Evolutionary conservation across 176 grass and related monocot species (phyloP), one percentile per base, ranked within the genome.

Genomic region (Typha latifolia): DNA sequence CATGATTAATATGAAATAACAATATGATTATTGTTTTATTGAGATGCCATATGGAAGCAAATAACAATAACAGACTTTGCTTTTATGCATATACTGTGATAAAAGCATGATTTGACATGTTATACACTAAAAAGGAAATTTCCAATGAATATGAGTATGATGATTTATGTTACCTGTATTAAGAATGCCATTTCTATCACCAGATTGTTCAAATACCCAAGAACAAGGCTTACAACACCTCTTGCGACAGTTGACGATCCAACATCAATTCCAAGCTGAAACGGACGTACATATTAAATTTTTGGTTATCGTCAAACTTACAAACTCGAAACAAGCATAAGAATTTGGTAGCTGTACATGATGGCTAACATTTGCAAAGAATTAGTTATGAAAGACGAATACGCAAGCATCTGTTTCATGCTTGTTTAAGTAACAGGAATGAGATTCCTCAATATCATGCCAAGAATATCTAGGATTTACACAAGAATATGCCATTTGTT

Each of bases 131-230:
- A 43, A 43, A 43, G 5, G 9, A 43, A 43, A 43, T 43, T 29
- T 43, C 37, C 37, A 10, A 43, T 43, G 34, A 43, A 66, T 19
- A 47, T 18, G 48, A 69, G 48, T 51, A 43, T 43, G 9, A 43
- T 43, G 37, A 43, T 43, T 43, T 9, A 15, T 52, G 55, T 26
- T 84, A 95, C 90, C 86, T 95, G 90, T 74, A 95, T 72, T 74
- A 95, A 84, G 83, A 95, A 95, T 76, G 90, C 90, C 90, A 95
- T 90, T 76, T 95, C 90, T 55, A 95, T 95, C 72, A 95, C 83
- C n/a, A 95, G 86, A 78, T 95, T 95, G 70, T 78, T 95, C 74
- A 95, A 77, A 71, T 95, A 95, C 26, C 90, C 90, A 50, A 95
- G 86, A 50, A 95, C 90, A 71, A 95, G 90, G 79, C 83, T 95